Base-by-base conservation (phyloP, 2,329 filamentous ascomycete species). In the Cytospora schulzeri region DNA sequence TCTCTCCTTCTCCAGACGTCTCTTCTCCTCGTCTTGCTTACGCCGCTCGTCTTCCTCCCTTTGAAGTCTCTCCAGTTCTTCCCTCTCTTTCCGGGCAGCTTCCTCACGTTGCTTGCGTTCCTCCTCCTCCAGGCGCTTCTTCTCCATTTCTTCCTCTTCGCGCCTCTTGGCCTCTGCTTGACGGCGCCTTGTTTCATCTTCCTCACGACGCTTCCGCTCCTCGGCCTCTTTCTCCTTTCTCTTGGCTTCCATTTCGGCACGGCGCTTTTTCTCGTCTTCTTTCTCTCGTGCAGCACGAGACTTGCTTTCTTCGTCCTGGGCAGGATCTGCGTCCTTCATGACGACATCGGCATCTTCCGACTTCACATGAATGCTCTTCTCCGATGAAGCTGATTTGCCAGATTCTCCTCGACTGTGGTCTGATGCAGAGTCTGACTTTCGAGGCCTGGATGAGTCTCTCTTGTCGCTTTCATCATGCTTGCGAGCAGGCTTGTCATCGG, bases 311-410 rank as follows among this genome's bases (percentile, higher is more conserved):
- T 72, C 68, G 11, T 73, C 73, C 3, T 63, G 66, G 6, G 66
- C 57, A 48, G 68, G 62, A 38, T 67, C 75, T 2, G 77, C 79
- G 67, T 87, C 85, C 2, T 75, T 76, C 84, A 87, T 87, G 24
- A 85, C 83, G 11, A 84, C 72, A 62, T 87, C 85, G 1, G 76
- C 72, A 62, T 86, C 84, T 66, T 87, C 84, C 0, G 82, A 82
- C 68, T 86, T 86, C 50, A 87, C 83, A 56, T 81, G 80, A n/a
- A 86, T 83, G 62, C 77, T 81, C 69, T 81, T 83, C 50, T 85
- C 83, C 4, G 75, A 74, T 2, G 76, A 71, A 12, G 70, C 72
- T 2, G 75, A 75, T 67, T 81, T 83, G 19, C 75, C 72, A 2
- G 73, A 74, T 31, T 83, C 80, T 56, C 77, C 77, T 2, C 79